phyloP scores from a whole-genome alignment of 2,329 filamentous ascomycete genomes.

The Teratosphaeria destructans region DNA sequence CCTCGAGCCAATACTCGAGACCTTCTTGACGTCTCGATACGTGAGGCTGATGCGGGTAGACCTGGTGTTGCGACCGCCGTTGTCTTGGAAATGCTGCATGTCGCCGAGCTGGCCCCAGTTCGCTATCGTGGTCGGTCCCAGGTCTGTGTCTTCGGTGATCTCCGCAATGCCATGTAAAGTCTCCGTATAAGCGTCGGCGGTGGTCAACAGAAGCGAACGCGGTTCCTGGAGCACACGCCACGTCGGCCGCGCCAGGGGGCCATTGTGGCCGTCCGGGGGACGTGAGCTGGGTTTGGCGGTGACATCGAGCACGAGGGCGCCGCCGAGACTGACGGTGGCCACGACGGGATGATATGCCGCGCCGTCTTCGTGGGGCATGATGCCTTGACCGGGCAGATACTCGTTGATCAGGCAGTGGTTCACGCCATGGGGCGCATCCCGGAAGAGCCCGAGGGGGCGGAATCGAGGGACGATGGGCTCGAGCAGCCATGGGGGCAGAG shows the following conservation, averaged over 20 bases:
- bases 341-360: constrained; percentile 77
- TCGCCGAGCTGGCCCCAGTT: constrained; percentile 62
- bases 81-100: constrained; percentile 24
- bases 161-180: constrained; percentile 68
- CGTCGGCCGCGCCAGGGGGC: constrained; percentile 11
- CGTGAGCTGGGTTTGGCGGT: constrained; percentile 34
- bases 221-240: constrained; percentile 71
- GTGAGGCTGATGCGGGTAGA: constrained; percentile 61
- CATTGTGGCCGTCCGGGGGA: constrained; percentile 36
- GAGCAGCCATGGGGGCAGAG: constrained; percentile 65
- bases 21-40: constrained; percentile 77
- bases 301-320: constrained; percentile 67
- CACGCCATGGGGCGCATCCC: constrained; percentile 62
- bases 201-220: constrained; percentile 66
- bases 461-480: constrained; percentile 56
- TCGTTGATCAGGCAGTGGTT: constrained; percentile 95
- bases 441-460: constrained; percentile 40
- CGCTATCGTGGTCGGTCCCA: constrained; percentile 47
- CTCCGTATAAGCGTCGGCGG: constrained; percentile 55
- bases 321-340: constrained; percentile 79
- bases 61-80: constrained; percentile 48
- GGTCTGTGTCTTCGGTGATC: constrained; percentile 51
- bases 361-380: constrained; percentile 95
- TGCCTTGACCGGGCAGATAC: constrained; percentile 79
- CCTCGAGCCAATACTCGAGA: constrained; percentile 62